Conservation (phyloP, 2,329 filamentous ascomycete species). For the Calonectria naviculata region DNA sequence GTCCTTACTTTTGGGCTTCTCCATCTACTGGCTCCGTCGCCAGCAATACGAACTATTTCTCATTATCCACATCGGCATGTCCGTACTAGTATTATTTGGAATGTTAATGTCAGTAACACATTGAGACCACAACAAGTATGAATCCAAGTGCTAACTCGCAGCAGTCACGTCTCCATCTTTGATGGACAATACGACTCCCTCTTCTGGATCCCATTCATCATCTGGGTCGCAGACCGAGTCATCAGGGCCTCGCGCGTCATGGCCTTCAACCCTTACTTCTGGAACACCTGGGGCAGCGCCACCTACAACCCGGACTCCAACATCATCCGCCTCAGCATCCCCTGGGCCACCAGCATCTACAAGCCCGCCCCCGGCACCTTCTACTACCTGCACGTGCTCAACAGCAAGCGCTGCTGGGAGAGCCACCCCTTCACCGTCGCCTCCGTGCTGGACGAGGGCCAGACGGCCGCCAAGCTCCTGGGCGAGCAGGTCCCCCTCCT, state of each 20-base stretch:
- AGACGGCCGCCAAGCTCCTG: slow-evolving; percentile 30
- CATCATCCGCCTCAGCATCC: slow-evolving; percentile 54
- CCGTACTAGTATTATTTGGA: slow-evolving; percentile 59
- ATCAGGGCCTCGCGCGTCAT: slow-evolving; percentile 56
- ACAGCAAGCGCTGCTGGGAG: slow-evolving; percentile 56
- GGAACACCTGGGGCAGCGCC: slow-evolving; percentile 47
- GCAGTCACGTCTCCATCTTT: slow-evolving; percentile 64
- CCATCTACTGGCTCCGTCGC: slow-evolving; percentile 62
- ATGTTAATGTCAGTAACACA: slow-evolving; percentile 59
- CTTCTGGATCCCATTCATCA: slow-evolving; percentile 59
- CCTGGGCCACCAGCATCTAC: slow-evolving; percentile 47
- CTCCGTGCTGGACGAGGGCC: slow-evolving; percentile 32
- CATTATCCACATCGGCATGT: slow-evolving; percentile 61
- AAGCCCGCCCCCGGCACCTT: slow-evolving; percentile 53
- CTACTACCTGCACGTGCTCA: slow-evolving; percentile 58
- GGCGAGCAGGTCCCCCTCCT: slow-evolving; percentile 49
- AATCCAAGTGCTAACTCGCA: neutral
- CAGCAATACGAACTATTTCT: slow-evolving; percentile 65
- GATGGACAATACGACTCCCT: slow-evolving; percentile 58
- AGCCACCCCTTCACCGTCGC: slow-evolving; percentile 63
- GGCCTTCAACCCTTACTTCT: slow-evolving; percentile 52
- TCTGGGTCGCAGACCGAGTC: slow-evolving; percentile 63
- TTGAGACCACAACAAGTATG: too few relatives aligned
- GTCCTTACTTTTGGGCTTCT: slow-evolving; percentile 58
- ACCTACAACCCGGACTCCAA: slow-evolving; percentile 52